Evolutionary conservation across 2,329 filamentous ascomycete species (phyloP), one percentile per base, ranked within the genome.

Genomic region (Lachnellula hyalina): DNA sequence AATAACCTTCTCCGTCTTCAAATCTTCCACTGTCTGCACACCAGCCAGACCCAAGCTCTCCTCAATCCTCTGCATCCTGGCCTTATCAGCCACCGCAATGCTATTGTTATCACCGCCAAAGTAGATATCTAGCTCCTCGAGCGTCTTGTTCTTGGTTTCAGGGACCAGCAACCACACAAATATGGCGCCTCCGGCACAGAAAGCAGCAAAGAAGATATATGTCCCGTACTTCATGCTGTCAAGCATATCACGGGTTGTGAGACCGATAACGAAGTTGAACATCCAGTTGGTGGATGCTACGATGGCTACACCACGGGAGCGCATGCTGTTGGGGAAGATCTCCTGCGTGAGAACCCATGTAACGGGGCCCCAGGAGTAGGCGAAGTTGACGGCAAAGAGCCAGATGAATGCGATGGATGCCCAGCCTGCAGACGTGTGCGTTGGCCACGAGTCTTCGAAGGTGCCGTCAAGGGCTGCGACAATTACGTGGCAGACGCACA

Each of bases 401-500:
- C 67, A 68, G 40, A 70, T 66, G 44, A 70, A 65, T 1, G 62
- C 63, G 5, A 75, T 71, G 4, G 71, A 68, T 2, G 64, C 65
- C 74, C 72, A 75, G 2, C 71, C 73, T 7, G 70, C 73, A 2
- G 63, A 65, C 1, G 58, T 63, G 46, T 75, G 71, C 2, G 60
- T 51, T 0, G 65, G 59, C 74, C 72, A 75, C 51, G 71, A 66
- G 28, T 72, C 61, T 35, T 66, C 66, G 38, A 70, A 73, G 23
- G 70, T 69, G 35, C 71, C 68, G 17, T 73, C 72, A 1, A 76
- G 70, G 12, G 75, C 71, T 12, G 73, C 71, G 4, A 74, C 71
- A 1, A 72, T 67, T 60, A 89, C 78, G 65, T 89, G 86, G 63
- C 82, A 88, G 7, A 78, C 73, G 1, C 77, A 82, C 62, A 90